Conservation (phyloP, 352 stramenopile species). For the Globisporangium abappressorium region DNA sequence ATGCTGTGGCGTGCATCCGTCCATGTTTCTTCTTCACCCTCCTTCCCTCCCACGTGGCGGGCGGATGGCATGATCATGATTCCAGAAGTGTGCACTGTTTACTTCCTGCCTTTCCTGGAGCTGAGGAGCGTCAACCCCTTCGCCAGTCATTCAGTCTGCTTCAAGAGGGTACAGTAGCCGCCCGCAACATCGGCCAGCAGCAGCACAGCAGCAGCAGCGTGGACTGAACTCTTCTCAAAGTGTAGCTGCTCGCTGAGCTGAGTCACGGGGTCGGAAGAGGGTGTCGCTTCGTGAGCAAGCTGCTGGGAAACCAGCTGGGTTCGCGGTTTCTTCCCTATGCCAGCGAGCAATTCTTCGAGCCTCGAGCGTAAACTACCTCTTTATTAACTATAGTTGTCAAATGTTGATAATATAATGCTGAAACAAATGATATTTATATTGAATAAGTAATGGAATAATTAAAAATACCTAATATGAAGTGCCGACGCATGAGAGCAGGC, state of each 20-base stretch:
- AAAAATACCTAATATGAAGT: neutral
- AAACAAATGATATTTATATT: neutral
- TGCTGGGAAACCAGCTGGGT: constrained; percentile 12
- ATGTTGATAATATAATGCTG: neutral
- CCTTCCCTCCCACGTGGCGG: neutral
- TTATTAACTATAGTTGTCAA: neutral
- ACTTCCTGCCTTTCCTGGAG: neutral
- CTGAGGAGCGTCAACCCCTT: neutral
- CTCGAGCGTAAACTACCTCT: neutral
- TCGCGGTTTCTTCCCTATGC: constrained; percentile 10
- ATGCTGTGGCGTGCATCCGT: neutral
- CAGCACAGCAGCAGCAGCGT: too few relatives aligned
- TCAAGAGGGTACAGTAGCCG: neutral
- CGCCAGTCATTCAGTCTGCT: neutral
- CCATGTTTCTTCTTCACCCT: neutral
- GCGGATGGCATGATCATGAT: neutral
- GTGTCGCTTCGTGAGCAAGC: neutral
- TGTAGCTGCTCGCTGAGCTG: neutral
- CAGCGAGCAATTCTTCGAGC: neutral
- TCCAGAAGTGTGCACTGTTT: neutral
- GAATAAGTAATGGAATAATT: neutral
- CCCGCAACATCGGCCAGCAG: neutral
- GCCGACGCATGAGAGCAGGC: neutral
- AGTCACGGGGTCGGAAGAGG: constrained; percentile 8
- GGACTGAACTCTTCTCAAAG: neutral